Evolutionary conservation across 495 filamentous ascomycete species (phyloP).

Genomic region (Aspergillus funiculosus): DNA sequence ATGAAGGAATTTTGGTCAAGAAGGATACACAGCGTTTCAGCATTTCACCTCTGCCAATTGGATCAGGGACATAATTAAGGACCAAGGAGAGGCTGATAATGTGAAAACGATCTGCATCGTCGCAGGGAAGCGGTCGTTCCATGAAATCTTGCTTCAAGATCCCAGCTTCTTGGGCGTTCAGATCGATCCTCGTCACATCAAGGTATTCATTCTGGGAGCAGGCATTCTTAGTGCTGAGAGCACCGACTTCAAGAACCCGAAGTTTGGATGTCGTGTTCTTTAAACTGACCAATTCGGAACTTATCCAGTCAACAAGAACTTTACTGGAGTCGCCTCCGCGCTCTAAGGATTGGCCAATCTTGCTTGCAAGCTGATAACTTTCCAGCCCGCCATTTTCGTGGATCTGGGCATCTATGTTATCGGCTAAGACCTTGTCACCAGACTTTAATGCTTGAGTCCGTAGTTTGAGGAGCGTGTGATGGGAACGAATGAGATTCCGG

Average conservation of each 20-base stretch:
- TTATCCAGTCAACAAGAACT: constrained; percentile 81
- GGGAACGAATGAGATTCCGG: constrained; percentile 71
- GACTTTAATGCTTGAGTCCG: constrained; percentile 58
- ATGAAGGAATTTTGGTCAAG: constrained; percentile 56
- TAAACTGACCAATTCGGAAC: constrained; percentile 33
- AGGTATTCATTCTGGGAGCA: constrained; percentile 67
- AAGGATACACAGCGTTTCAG: constrained; percentile 56
- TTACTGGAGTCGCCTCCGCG: constrained; percentile 89
- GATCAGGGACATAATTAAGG: constrained; percentile 84
- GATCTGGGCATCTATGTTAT: constrained; percentile 55
- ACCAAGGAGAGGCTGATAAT: constrained; percentile 91
- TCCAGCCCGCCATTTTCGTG: constrained; percentile 68
- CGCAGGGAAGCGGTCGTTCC: constrained; percentile 66
- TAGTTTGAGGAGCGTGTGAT: constrained; percentile 79
- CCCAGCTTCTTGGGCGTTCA: constrained; percentile 73
- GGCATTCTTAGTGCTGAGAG: constrained; percentile 76
- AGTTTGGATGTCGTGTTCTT: constrained; percentile 32
- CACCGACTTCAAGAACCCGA: constrained; percentile 81
- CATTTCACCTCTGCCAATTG: constrained; percentile 78
- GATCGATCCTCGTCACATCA: constrained; percentile 78
- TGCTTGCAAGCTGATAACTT: constrained; percentile 84
- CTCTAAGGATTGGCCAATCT: constrained; percentile 73
- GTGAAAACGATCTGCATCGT: constrained; percentile 65
- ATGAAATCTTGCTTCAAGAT: constrained; percentile 94
- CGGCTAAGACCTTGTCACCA: constrained; percentile 53